Percentiles rank a stretch among this genome's conserved stretches.
Evolutionary conservation across 2,329 filamentous ascomycete species (phyloP).

Genomic region (Elsinoe batatas): DNA sequence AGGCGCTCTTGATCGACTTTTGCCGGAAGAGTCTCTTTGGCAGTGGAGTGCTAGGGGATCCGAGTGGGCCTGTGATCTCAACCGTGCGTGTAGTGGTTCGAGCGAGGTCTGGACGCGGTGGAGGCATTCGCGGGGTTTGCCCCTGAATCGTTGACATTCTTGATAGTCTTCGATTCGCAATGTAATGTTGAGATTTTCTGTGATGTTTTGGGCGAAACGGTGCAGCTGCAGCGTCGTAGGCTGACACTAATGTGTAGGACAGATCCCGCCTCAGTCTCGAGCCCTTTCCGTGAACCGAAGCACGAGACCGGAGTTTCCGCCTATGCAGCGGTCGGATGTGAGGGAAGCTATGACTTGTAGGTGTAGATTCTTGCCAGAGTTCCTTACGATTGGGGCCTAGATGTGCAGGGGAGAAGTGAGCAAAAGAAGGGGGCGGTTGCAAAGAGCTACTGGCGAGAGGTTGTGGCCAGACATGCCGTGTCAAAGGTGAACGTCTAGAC

Average conservation of each 20-base stretch:
- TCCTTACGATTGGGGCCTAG: slow-evolving; percentile 3
- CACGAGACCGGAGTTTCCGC: slow-evolving; percentile 5
- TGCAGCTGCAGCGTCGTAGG: slow-evolving; percentile 12
- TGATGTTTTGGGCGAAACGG: slow-evolving; percentile 10
- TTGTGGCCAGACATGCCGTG: slow-evolving; percentile 7
- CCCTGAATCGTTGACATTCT: slow-evolving; percentile 8
- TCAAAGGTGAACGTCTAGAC: slow-evolving; percentile 1
- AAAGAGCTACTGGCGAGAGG: slow-evolving; percentile 6
- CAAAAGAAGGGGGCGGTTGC: slow-evolving; percentile 6
- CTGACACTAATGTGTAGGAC: slow-evolving; percentile 10
- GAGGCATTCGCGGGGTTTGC: background rate
- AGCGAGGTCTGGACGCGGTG: background rate
- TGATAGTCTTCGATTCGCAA: background rate
- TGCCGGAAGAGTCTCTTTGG: slow-evolving; percentile 23
- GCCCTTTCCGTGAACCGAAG: slow-evolving; percentile 7
- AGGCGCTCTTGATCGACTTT: slow-evolving; percentile 9
- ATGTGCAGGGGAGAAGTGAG: slow-evolving; percentile 5
- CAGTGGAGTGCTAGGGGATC: slow-evolving; percentile 27
- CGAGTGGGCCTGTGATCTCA: slow-evolving; percentile 12
- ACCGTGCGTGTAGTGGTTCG: slow-evolving; percentile 5
- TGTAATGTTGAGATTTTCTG: background rate
- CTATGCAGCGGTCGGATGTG: slow-evolving; percentile 6
- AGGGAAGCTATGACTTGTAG: slow-evolving; percentile 6
- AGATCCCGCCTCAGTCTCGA: slow-evolving; percentile 5
- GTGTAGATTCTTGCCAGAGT: slow-evolving; percentile 11